These are phyloP conservation scores for Boletellus deceptivus DNA, from an alignment of 1,284 basidiomycete genomes.

Conservation along the genomic window DNA sequence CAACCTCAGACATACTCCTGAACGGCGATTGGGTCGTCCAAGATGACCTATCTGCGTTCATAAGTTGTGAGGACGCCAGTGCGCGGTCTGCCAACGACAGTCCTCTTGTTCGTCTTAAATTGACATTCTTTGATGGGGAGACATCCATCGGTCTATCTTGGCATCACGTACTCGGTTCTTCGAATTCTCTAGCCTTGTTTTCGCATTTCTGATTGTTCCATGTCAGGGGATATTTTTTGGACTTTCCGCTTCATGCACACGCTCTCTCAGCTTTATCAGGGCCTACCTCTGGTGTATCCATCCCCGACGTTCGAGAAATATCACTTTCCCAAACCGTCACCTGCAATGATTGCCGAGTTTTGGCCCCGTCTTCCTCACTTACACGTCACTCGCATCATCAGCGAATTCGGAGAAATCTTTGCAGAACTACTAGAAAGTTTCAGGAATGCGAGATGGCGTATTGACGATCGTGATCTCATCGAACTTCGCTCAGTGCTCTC, in stretches of 20 bases:
- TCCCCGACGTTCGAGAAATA: constrained; percentile 23
- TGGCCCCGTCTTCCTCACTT: background rate
- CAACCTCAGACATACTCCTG: background rate
- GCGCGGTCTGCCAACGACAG: constrained; percentile 12
- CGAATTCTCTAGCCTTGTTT: background rate
- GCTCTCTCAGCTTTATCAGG: constrained; percentile 27
- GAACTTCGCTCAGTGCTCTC: background rate
- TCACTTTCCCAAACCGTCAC: background rate
- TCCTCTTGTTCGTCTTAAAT: constrained; percentile 30
- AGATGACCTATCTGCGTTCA: constrained; percentile 22
- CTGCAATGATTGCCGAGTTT: background rate
- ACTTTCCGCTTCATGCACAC: constrained; percentile 22
- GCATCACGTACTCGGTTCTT: constrained; percentile 8
- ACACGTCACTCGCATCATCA: background rate
- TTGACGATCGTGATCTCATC: background rate
- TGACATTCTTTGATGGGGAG: constrained; percentile 16
- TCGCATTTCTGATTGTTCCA: constrained; percentile 1
- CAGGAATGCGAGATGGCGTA: constrained; percentile 20
- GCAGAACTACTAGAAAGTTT: constrained; percentile 7
- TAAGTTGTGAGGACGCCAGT: constrained; percentile 12
- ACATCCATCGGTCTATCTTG: background rate
- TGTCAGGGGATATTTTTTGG: constrained; percentile 30
- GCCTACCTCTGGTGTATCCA: constrained; percentile 3
- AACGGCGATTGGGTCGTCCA: constrained; percentile 5
- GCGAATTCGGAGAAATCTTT: constrained; percentile 15